Evolutionary conservation across 2,329 filamentous ascomycete genomes (phyloP), one percentile per base, ranked within the genome.

Genomic region (Neoarthrinium moseri): DNA sequence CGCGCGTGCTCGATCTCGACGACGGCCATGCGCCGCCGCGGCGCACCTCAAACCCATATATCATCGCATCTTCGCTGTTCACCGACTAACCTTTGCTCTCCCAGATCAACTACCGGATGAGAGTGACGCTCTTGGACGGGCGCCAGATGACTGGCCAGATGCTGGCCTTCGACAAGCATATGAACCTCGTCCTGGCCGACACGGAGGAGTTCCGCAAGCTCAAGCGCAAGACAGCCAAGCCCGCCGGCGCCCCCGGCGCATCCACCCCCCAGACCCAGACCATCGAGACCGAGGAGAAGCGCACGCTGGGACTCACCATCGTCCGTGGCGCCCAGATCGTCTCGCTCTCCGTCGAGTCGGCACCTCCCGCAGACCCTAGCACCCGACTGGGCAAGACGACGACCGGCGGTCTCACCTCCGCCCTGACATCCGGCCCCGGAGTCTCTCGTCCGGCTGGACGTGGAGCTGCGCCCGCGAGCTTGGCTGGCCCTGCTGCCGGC

Each of bases 131-230:
- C 68, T 90, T 89, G 64, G 94, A 99, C 74, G 90, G 90, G 55
- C 86, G 94, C 63, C 90, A 96, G 70, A 95, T 99, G 85, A 91
- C 91, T 32, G 94, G 91, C 51, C 91, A 97, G 70, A 96, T 99
- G 89, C 82, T 99, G 57, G 94, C 94, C 45, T 99, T 97, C 63
- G 94, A 99, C 71, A 97, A 97, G 91, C 94, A 99, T 72, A 99
- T 99, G 94, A 99, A 99, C 70, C 83, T 99, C 55, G 94, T 99
- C 51, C 87, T 99, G 52, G 94, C 92, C 71, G 94, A 99, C 65
- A 97, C 94, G 57, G 94, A 99, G 80, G 92, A 97, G 70, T 96
- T 96, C 71, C 88, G 91, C 67, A 87, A 87, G 65, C 86, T 92
- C 52, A 95, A 94, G 76, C 83, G 88, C 70, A 92, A 87, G 75